phyloP scores from a whole-genome alignment of 768 basidiomycete species.

The Psilocybe subaeruginosa region DNA sequence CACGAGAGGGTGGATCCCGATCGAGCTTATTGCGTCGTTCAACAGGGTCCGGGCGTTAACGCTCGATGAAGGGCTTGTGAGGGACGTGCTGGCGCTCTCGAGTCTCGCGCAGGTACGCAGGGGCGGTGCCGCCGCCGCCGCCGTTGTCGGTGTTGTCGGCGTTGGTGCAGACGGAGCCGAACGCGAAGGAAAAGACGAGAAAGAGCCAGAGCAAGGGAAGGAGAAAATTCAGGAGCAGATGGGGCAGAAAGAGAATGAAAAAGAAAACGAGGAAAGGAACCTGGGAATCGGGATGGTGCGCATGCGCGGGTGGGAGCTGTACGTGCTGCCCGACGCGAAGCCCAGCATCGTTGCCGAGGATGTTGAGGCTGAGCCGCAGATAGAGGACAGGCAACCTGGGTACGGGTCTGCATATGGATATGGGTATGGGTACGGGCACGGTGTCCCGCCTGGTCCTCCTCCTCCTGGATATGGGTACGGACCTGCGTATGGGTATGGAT shows the following conservation, averaged over 20 bases:
- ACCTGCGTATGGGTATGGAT: neutral
- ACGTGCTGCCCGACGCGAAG: constrained; percentile 65
- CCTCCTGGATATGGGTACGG: constrained; percentile 1
- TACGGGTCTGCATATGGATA: neutral
- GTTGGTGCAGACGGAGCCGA: neutral
- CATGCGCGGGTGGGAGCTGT: constrained; percentile 66
- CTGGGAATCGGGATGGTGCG: constrained; percentile 57
- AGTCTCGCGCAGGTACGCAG: constrained; percentile 69
- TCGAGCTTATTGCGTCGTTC: constrained; percentile 83
- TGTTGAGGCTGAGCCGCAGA: constrained; percentile 2
- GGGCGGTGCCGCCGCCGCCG: constrained; percentile 8
- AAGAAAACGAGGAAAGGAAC: neutral
- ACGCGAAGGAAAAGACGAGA: neutral
- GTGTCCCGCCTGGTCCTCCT: neutral
- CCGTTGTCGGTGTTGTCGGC: neutral
- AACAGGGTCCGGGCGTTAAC: constrained; percentile 79
- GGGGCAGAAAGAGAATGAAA: neutral
- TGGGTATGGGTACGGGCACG: neutral
- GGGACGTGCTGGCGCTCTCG: constrained; percentile 71
- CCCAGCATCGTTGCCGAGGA: constrained; percentile 44
- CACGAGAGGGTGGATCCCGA: constrained; percentile 82
- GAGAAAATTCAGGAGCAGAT: too few species aligned
- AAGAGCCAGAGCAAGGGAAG: neutral
- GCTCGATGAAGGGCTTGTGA: constrained; percentile 57
- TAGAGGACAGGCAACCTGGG: constrained; percentile 1